Conservation (phyloP, 306 rosid genomes). For the Rosa persica region DNA sequence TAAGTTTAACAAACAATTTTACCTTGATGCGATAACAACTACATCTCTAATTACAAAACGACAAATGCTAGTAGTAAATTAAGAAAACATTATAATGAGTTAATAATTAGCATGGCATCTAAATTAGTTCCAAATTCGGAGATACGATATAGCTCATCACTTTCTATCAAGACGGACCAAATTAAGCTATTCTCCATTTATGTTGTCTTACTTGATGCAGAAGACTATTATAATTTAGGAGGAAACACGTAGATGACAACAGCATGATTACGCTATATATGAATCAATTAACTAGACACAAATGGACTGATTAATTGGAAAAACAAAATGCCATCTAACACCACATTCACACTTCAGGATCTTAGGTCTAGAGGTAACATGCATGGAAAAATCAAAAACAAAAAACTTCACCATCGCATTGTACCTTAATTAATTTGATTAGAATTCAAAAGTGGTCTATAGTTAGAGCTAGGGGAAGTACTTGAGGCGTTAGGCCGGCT, state of each 20-base stretch:
- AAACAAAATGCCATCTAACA: neutral
- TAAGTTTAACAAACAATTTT: neutral
- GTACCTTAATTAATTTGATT: neutral
- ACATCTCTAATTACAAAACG: neutral
- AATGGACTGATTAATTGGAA: neutral
- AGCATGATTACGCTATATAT: neutral
- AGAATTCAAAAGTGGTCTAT: constrained; percentile 27
- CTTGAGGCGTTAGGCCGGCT: constrained; percentile 62
- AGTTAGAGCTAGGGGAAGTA: constrained; percentile 39
- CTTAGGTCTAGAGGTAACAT: constrained; percentile 16
- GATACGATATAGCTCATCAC: neutral
- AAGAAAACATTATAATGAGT: neutral
- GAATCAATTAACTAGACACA: neutral
- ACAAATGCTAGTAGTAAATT: neutral
- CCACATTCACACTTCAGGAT: neutral
- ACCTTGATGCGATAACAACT: neutral
- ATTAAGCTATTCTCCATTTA: neutral
- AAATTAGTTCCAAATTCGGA: neutral
- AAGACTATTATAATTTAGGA: neutral
- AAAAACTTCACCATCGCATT: neutral
- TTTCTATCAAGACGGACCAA: neutral
- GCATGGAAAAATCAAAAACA: neutral
- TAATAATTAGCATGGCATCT: neutral
- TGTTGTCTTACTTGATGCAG: neutral
- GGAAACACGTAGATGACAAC: neutral